phyloP scores from a whole-genome alignment of 352 stramenopile species.

The Pythium brassicae region DNA sequence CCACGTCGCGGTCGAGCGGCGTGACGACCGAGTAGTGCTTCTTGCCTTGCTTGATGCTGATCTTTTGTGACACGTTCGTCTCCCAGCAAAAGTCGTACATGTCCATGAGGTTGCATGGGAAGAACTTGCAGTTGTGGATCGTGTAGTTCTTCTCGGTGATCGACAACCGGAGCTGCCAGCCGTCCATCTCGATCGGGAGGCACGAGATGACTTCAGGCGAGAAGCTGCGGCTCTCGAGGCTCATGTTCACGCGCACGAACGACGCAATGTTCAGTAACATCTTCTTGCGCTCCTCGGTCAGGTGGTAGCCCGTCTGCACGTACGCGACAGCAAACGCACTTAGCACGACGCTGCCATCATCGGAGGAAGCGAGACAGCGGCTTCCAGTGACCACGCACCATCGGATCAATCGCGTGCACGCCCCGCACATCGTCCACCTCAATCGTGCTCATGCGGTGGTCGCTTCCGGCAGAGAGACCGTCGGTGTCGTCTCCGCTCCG shows the following conservation, averaged over 20 bases:
- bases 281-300: conserved; percentile 59
- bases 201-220: conserved; percentile 82
- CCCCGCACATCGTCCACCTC: conserved; percentile 51
- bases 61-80: conserved; percentile 73
- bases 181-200: conserved; percentile 84
- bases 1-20: conserved; percentile 62
- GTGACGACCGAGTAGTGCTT: conserved; percentile 82
- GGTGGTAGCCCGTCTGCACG: conserved; percentile 46
- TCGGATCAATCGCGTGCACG: conserved; percentile 40
- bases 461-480: conserved; percentile 28
- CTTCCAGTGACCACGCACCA: conserved; percentile 9
- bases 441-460: conserved; percentile 43
- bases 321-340: neutral
- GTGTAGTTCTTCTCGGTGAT: conserved; percentile 89
- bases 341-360: neutral
- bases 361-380: neutral
- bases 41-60: conserved; percentile 74
- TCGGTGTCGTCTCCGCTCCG: conserved; percentile 45
- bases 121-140: conserved; percentile 87
- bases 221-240: conserved; percentile 78
- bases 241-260: conserved; percentile 81
- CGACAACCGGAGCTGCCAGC: conserved; percentile 76
- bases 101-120: conserved; percentile 68
- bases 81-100: conserved; percentile 88
- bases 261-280: conserved; percentile 68